Conservation (phyloP, 179 eudicot genomes). For the Sideroxylon spinosum region DNA sequence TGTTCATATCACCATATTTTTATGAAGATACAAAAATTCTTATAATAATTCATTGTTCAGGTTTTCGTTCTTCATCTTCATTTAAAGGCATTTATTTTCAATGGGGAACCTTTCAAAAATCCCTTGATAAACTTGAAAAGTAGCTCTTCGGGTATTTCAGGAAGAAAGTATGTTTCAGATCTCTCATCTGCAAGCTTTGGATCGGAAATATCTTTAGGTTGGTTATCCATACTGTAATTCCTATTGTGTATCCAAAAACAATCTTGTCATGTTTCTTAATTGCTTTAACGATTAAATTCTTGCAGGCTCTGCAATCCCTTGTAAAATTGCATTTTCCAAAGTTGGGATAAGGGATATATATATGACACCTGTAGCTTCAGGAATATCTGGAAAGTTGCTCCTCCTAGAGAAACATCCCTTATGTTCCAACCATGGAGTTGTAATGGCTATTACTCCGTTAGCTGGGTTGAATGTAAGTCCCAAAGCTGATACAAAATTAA, state of each 20-base stretch:
- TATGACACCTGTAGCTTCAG: slow-evolving; percentile 43
- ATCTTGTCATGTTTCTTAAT: neutral
- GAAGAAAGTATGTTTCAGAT: slow-evolving; percentile 35
- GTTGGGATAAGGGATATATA: slow-evolving; percentile 45
- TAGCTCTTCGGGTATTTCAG: slow-evolving; percentile 30
- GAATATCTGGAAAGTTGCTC: slow-evolving; percentile 44
- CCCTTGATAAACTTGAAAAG: slow-evolving; percentile 27
- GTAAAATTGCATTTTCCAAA: slow-evolving; percentile 52
- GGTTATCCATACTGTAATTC: neutral
- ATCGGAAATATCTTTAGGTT: slow-evolving; percentile 41
- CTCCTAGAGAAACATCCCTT: slow-evolving; percentile 57
- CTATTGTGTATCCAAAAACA: neutral
- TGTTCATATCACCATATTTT: neutral
- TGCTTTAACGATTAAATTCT: neutral
- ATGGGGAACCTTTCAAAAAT: slow-evolving; percentile 30
- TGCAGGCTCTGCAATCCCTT: slow-evolving; percentile 45
- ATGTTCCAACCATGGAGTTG: slow-evolving; percentile 37
- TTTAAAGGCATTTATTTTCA: slow-evolving; percentile 37
- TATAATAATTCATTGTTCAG: slow-evolving; percentile 23
- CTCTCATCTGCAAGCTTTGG: slow-evolving; percentile 46
- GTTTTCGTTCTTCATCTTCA: slow-evolving; percentile 51
- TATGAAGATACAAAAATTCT: slow-evolving; percentile 4
- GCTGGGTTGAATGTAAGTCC: slow-evolving; percentile 49
- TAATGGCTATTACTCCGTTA: slow-evolving; percentile 48
- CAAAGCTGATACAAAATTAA: neutral